These are phyloP conservation scores for Oryza glumipatula DNA, from an alignment of 176 grass and related monocot genomes.

Conservation along the genomic window DNA sequence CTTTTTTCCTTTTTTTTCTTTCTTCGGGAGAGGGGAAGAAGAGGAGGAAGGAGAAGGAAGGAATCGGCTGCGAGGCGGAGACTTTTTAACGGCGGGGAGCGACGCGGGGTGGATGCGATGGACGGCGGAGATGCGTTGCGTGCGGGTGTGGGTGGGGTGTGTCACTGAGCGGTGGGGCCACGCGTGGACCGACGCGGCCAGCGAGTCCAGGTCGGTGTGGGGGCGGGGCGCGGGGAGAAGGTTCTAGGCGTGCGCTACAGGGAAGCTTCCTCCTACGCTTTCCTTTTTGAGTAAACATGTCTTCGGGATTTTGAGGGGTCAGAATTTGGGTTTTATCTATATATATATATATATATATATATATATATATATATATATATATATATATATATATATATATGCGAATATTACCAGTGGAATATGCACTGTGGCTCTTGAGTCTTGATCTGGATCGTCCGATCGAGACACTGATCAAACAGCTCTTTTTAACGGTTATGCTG, in stretches of 20 bases:
- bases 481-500: too few species aligned
- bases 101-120: not conserved
- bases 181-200: slow-evolving; percentile 6
- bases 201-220: not conserved
- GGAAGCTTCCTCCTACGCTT: not conserved
- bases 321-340: too few species aligned
- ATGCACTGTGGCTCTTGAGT: not conserved
- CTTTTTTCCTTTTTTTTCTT: not conserved
- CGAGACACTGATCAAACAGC: too few species aligned
- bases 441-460: not conserved
- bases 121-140: slow-evolving; percentile 44
- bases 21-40: not conserved
- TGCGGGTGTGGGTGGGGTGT: slow-evolving; percentile 15
- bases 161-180: slow-evolving; percentile 4
- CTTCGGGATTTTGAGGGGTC: not conserved
- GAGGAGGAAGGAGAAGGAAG: not conserved
- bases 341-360: too few species aligned
- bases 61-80: slow-evolving; percentile 7
- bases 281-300: not conserved
- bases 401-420: not conserved
- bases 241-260: slow-evolving; percentile 39
- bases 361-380: too few species aligned
- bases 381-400: not conserved
- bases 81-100: slow-evolving; percentile 44
- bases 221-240: slow-evolving; percentile 2